A percentile compares a stretch with the other conserved stretches of the same genome.
Conservation (phyloP, 192 early-diverging fungal genomes). For the Rhizoclosmatium globosum region DNA sequence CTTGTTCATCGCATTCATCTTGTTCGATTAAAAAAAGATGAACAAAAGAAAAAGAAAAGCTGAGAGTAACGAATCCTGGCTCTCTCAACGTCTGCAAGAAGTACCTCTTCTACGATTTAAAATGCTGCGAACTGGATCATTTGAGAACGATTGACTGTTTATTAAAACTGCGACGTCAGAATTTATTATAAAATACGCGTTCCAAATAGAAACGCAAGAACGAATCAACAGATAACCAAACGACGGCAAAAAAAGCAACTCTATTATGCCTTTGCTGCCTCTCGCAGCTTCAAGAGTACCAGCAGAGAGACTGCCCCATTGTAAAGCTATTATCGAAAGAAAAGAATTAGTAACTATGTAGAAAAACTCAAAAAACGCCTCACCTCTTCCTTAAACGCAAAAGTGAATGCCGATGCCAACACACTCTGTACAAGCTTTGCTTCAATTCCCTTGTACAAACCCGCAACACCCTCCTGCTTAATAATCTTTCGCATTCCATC, state of each 20-base stretch:
- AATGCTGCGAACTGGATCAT: too few relatives aligned
- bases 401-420: conserved; percentile 94
- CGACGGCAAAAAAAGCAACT: not conserved
- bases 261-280: conserved; percentile 37
- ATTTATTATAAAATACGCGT: too few relatives aligned
- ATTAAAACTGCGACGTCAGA: too few relatives aligned
- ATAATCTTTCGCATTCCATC: conserved; percentile 95
- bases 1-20: too few relatives aligned
- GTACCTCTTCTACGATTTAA: too few relatives aligned
- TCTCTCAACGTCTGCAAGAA: too few relatives aligned
- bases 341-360: conserved; percentile 7
- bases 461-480: conserved; percentile 85
- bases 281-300: conserved; percentile 47
- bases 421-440: conserved; percentile 97
- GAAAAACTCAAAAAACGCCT: conserved; percentile 1
- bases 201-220: too few relatives aligned
- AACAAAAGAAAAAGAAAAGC: too few relatives aligned
- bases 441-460: conserved; percentile 77
- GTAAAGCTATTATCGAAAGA: conserved; percentile 35
- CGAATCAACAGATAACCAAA: not conserved
- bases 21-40: too few relatives aligned
- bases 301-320: conserved; percentile 49
- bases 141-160: too few relatives aligned
- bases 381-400: conserved; percentile 80
- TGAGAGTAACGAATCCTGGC: too few relatives aligned